A percentile compares a stretch with the other conserved stretches of the same genome.
phyloP scores from a whole-genome alignment of 179 eudicot genomes.

The Actinidia arguta region DNA sequence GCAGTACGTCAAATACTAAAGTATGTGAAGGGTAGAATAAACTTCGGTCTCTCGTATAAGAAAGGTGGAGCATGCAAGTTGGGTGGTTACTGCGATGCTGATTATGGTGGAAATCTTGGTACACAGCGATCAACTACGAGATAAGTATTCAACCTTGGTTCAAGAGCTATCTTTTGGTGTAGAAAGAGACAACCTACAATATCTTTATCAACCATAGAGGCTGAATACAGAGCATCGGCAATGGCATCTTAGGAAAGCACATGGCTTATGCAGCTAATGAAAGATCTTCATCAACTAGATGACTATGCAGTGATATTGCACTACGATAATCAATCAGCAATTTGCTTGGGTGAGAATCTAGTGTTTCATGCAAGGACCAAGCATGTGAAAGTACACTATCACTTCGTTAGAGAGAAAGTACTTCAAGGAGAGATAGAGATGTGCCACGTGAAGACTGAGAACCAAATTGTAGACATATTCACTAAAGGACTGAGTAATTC shows the following conservation, averaged over 20 bases:
- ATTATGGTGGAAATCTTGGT: no score
- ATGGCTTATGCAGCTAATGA: not conserved
- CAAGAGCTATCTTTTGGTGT: no score
- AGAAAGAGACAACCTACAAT: not conserved
- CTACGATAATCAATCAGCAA: conserved; percentile 1
- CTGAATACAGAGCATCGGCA: not conserved
- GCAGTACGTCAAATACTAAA: no score
- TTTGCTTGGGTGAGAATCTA: conserved; percentile 4
- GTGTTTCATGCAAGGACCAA: conserved; percentile 2
- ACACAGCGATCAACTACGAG: no score
- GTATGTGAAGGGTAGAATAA: no score
- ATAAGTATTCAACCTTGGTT: no score
- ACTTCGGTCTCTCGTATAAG: no score
- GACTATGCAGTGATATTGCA: not conserved
- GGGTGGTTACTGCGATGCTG: no score
- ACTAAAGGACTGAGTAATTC: not conserved
- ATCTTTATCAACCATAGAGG: not conserved
- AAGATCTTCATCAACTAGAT: not conserved
- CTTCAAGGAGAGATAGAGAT: not conserved
- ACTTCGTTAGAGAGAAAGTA: not conserved
- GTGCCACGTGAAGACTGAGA: not conserved
- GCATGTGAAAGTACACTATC: not conserved
- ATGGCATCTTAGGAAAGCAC: not conserved
- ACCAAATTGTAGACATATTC: not conserved
- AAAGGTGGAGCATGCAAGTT: no score